Base-by-base conservation (phyloP, 176 grass and related monocot species). In the Aegilops sharonensis region DNA sequence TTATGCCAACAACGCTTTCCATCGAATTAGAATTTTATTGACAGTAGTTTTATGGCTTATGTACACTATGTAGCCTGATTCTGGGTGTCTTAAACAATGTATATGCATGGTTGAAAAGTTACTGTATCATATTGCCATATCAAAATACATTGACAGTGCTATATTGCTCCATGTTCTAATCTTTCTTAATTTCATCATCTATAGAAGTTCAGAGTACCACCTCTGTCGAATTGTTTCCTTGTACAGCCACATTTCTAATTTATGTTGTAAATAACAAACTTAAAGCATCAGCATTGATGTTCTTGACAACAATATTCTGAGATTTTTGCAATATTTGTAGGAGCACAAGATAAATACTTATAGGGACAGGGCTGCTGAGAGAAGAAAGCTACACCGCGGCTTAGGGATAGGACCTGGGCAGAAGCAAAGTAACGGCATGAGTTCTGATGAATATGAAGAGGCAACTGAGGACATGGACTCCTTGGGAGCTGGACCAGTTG, bases 321-420 rank as follows among this genome's bases (percentile, higher is more conserved):
- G 39, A 80, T 64, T 64, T 47, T 57, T 86, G 15, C 39, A 30
- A 88, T 69, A 86, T 81, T 94, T 79, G 7, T 78, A 89, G 85
- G 81, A 90, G 63, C 65, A 73, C 32, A 86, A 80, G 80, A 67
- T 85, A 86, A 85, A 75, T 78, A 82, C 54, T 72, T 98, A 95
- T 79, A 95, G 88, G 86, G 95, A 98, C 81, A 92, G 93, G 91
- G 95, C 95, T 60, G 90, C 91, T 59, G 95, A 93, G 88, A 93
- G 93, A 84, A 95, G 95, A 88, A 83, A 69, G 37, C 77, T 98
- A 69, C 88, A 95, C 66, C 78, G 89, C 83, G 85, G 84, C 71
- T 87, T 81, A 78, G 90, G 93, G 72, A 88, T 98, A 47, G 93
- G 89, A 59, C 93, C 91, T 81, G 90, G 87, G 83, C 93, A 95